Evolutionary conservation across 2,329 filamentous ascomycete genomes (phyloP), one percentile per base, ranked within the genome.

Genomic region (Daldinia sp.): DNA sequence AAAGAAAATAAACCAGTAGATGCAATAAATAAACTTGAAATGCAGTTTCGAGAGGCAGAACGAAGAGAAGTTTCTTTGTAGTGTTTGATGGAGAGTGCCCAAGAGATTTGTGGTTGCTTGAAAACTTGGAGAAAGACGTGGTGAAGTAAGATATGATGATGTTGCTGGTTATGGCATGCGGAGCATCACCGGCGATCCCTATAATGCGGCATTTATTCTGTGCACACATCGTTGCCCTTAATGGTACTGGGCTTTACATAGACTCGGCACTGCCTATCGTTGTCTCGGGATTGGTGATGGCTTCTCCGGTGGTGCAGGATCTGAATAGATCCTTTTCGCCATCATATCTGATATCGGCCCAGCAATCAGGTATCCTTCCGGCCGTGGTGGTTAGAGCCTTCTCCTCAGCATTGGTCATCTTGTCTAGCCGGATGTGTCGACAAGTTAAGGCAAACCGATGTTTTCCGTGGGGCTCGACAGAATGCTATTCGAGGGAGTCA

Each of bases 371-470:
- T n/a, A 82, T 64, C 0, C 67, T 66, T 3, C 76, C 77, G 32
- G 77, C 77, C 8, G 64, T 23, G 1, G 57, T 47, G 0, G 77
- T 75, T 10, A 74, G 66, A 1, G 61, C 55, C 3, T 69, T 67
- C 19, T 76, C 71, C 0, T 68, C 64, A 11, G 72, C 66, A 0
- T 67, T 58, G 0, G 68, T 69, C 52, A 86, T 77, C 30, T 75
- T 77, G 3, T 78, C 74, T 0, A 78, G 78, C 15, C 81, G 76
- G 17, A 89, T 82, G 34, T 81, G 81, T 1, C 86, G 79, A 60
- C 81, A 82, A 0, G 86, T 89, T 48, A 88, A 67, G 0, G 85
- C 85, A 72, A 86, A 88, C 2, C 85, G 77, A 39, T 86, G 74
- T 50, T 77, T 79, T 0, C 84, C 84, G 8, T 74, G 62, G 3